These are phyloP conservation scores for Glycine latifolia DNA, from an alignment of 306 rosid genomes.

Conservation along the genomic window DNA sequence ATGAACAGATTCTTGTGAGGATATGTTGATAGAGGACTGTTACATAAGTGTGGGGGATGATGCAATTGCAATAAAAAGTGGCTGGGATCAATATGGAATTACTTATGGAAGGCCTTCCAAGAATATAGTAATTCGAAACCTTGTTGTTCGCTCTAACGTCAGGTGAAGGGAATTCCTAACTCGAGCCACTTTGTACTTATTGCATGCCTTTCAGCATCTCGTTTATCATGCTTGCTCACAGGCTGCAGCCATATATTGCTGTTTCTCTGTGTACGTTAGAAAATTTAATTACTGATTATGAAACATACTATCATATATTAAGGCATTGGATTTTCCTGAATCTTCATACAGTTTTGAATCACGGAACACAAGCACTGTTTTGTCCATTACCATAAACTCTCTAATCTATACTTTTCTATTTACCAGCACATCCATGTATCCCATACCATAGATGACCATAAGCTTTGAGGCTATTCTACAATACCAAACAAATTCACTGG, in stretches of 20 bases:
- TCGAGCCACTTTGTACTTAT: neutral
- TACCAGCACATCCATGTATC: neutral
- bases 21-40: slow-evolving; percentile 93
- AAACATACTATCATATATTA: neutral
- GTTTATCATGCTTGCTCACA: neutral
- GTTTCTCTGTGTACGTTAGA: neutral
- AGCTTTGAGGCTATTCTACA: neutral
- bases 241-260: neutral
- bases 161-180: slow-evolving; percentile 66
- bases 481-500: neutral
- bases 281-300: neutral
- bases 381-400: neutral
- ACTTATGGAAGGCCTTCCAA: slow-evolving; percentile 79
- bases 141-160: slow-evolving; percentile 93
- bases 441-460: neutral
- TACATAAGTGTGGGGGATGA: slow-evolving; percentile 96
- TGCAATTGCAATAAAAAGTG: slow-evolving; percentile 92
- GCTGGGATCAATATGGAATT: slow-evolving; percentile 98
- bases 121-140: slow-evolving; percentile 82
- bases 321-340: slow-evolving; percentile 23
- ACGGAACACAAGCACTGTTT: neutral
- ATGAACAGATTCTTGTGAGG: slow-evolving; percentile 87
- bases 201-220: neutral
- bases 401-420: neutral
- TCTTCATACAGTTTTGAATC: neutral